Evolutionary conservation across 257 asterid species (phyloP).

Genomic region (Thymus mandschuricus): DNA sequence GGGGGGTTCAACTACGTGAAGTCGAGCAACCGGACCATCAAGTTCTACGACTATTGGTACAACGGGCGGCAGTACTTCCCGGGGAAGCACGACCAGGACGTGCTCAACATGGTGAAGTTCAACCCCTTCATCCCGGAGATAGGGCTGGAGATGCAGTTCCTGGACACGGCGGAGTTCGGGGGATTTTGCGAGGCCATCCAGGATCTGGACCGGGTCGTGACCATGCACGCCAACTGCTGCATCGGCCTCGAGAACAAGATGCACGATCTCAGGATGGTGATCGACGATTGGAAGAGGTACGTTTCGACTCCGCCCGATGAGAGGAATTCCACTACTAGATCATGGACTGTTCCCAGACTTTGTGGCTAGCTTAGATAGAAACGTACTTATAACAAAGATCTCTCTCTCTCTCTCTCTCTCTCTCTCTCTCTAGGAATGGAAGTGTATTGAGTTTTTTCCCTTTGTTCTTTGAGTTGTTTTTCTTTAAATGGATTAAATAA

Average conservation of each 20-base stretch:
- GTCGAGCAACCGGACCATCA: conserved; percentile 47
- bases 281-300: conserved; percentile 60
- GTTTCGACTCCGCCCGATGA: conserved; percentile 13
- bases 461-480: no score
- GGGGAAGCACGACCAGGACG: conserved; percentile 65
- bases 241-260: conserved; percentile 56
- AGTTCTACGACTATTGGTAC: conserved; percentile 65
- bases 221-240: conserved; percentile 81
- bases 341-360: conserved; percentile 56
- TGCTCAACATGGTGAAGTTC: conserved; percentile 50
- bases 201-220: conserved; percentile 50
- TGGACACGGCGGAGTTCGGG: conserved; percentile 59
- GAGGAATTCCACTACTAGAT: conserved; percentile 28
- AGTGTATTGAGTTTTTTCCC: no score
- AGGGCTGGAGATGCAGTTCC: conserved; percentile 51
- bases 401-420: background rate
- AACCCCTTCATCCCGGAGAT: conserved; percentile 36
- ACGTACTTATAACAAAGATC: no score
- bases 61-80: conserved; percentile 38
- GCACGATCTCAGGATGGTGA: conserved; percentile 51
- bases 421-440: background rate
- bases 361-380: conserved; percentile 34
- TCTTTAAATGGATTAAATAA: no score
- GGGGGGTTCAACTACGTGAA: conserved; percentile 67
- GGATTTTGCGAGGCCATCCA: conserved; percentile 65